Conservation (phyloP, 495 filamentous ascomycete species). For the Peziza echinospora region DNA sequence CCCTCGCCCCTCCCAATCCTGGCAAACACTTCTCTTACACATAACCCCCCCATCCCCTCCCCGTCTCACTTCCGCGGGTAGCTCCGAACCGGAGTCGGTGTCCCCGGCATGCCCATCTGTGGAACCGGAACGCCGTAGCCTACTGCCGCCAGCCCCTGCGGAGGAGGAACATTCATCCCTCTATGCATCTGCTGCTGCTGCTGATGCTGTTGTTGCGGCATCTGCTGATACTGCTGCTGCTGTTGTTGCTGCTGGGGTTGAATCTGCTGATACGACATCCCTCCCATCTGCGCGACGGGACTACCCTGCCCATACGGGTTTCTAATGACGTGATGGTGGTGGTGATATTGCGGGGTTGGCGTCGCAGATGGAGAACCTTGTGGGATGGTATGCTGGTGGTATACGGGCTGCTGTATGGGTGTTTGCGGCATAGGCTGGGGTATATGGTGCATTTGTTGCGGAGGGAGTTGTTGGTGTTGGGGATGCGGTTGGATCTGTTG, state of each 20-base stretch:
- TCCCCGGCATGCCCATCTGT: neutral
- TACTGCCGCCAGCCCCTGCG: slow-evolving; percentile 15
- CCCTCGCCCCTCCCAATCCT: neutral
- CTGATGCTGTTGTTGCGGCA: slow-evolving; percentile 2
- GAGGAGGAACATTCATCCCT: slow-evolving; percentile 10
- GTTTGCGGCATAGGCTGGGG: neutral
- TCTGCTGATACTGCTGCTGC: slow-evolving; percentile 10
- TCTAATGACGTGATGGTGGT: slow-evolving; percentile 1
- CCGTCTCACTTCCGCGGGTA: neutral
- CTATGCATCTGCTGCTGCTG: neutral
- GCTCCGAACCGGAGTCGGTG: neutral
- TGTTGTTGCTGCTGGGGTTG: neutral
- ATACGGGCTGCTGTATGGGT: neutral
- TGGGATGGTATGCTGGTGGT: slow-evolving; percentile 12
- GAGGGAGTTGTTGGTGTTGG: neutral
- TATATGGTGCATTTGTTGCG: neutral
- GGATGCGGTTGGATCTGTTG: neutral
- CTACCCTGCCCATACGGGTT: slow-evolving; percentile 1
- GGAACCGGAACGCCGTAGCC: slow-evolving; percentile 1
- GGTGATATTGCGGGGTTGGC: slow-evolving; percentile 3
- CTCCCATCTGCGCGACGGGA: neutral
- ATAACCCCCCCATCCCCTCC: neutral
- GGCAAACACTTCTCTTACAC: neutral
- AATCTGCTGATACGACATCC: neutral
- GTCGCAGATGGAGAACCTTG: slow-evolving; percentile 4